Evolutionary conservation across 1,284 basidiomycete genomes (phyloP).

Genomic region (Melampsora larici-populina): DNA sequence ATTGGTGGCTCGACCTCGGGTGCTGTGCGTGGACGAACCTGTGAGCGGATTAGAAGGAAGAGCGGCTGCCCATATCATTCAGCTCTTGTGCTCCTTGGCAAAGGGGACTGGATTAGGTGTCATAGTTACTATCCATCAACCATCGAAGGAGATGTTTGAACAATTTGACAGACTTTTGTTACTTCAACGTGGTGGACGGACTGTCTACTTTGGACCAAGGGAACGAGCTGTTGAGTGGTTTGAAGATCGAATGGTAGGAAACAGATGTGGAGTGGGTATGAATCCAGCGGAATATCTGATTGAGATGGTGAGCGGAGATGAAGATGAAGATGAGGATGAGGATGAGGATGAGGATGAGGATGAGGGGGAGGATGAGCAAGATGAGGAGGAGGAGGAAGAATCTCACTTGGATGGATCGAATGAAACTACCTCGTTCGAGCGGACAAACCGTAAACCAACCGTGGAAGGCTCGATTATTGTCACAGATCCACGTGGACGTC

Average conservation of each 20-base stretch:
- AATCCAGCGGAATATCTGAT: slow-evolving; percentile 43
- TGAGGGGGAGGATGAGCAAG: neutral
- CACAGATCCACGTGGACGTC: neutral
- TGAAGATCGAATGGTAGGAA: slow-evolving; percentile 5
- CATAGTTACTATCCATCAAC: slow-evolving; percentile 50
- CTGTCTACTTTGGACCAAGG: slow-evolving; percentile 30
- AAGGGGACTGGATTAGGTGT: slow-evolving; percentile 46
- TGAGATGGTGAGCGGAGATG: slow-evolving; percentile 9
- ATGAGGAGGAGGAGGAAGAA: neutral
- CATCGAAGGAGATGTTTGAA: slow-evolving; percentile 49
- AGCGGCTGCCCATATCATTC: slow-evolving; percentile 47
- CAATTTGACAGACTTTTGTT: slow-evolving; percentile 32
- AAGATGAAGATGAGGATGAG: neutral
- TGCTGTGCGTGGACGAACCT: slow-evolving; percentile 51
- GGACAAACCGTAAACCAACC: neutral
- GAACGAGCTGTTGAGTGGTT: slow-evolving; percentile 37
- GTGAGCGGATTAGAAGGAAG: slow-evolving; percentile 49
- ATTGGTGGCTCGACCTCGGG: slow-evolving; percentile 47
- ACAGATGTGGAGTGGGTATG: slow-evolving; percentile 2
- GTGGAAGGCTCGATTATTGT: neutral
- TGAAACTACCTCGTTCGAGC: neutral
- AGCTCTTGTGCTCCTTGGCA: slow-evolving; percentile 45
- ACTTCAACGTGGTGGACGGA: slow-evolving; percentile 20
- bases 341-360: neutral
- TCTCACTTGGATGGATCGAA: no score